phyloP scores from a whole-genome alignment of 2,329 filamentous ascomycete species.

The Coniochaeta ligniaria region DNA sequence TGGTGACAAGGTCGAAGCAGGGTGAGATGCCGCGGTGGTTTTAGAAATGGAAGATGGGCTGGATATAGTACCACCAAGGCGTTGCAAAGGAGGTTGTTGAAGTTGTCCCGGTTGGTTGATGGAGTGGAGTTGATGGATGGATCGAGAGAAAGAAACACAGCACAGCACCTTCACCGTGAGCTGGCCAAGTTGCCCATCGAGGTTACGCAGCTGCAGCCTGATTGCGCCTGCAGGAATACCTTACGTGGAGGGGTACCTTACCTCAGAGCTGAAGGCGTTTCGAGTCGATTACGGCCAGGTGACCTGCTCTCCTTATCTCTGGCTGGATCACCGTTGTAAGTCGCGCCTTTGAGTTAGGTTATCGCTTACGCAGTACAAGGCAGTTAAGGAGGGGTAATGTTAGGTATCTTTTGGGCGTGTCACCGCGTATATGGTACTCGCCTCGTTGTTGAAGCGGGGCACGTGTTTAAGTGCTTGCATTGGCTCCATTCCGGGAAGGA shows the following conservation, averaged over 20 bases:
- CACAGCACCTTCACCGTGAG: background rate
- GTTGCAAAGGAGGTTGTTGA: background rate
- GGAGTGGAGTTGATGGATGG: background rate
- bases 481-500: background rate
- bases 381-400: background rate
- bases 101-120: background rate
- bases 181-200: background rate
- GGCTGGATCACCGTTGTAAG: background rate
- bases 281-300: background rate
- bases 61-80: background rate
- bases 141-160: background rate
- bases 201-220: background rate
- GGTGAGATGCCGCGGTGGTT: too few species aligned
- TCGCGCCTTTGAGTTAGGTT: constrained; percentile 1
- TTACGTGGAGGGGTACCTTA: background rate
- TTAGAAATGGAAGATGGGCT: background rate
- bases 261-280: background rate
- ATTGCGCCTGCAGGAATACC: background rate
- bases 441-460: background rate
- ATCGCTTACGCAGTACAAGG: too few species aligned
- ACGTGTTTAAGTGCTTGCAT: background rate
- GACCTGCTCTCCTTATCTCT: background rate
- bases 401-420: background rate
- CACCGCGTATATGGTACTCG: background rate
- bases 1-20: background rate